Percentiles rank a stretch among this genome's conserved stretches.
phyloP scores from a whole-genome alignment of 2,329 filamentous ascomycete genomes.

The Daldinia sp. region DNA sequence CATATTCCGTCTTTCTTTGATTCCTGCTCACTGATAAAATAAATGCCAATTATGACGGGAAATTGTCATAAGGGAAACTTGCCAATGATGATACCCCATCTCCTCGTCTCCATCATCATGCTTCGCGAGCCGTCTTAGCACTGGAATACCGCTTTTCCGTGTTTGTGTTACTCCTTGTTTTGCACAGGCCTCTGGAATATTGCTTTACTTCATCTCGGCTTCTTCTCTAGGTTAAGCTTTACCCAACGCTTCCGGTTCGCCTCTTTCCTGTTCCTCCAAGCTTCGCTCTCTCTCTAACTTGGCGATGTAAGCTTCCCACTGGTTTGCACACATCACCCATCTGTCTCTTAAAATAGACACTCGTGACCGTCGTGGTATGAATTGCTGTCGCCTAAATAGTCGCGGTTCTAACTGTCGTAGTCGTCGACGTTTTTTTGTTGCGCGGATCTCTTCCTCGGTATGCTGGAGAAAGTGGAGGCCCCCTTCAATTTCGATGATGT shows the following conservation, averaged over 20 bases:
- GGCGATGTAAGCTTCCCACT: neutral
- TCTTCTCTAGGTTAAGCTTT: neutral
- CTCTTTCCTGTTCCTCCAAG: neutral
- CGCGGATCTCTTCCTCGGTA: neutral
- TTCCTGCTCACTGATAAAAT: neutral
- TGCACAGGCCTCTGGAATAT: neutral
- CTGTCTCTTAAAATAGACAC: neutral
- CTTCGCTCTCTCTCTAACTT: neutral
- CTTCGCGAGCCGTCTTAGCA: neutral
- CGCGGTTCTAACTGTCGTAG: too few relatives aligned
- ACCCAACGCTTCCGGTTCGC: neutral
- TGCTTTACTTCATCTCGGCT: neutral
- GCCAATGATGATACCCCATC: neutral
- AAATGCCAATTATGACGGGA: neutral
- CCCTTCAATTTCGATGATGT: slow-evolving; percentile 9
- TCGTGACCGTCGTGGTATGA: too few relatives aligned
- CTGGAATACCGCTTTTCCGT: neutral
- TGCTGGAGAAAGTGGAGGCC: neutral
- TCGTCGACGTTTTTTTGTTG: neutral
- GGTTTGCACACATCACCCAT: neutral
- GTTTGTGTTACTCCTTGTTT: neutral
- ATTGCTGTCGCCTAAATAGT: too few relatives aligned
- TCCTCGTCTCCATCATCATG: neutral
- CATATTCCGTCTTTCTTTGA: neutral
- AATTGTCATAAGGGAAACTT: neutral